Evolutionary conservation across 2,329 filamentous ascomycete species (phyloP), one percentile per base, ranked within the genome.

Genomic region (Neoscytalidium dimidiatum): DNA sequence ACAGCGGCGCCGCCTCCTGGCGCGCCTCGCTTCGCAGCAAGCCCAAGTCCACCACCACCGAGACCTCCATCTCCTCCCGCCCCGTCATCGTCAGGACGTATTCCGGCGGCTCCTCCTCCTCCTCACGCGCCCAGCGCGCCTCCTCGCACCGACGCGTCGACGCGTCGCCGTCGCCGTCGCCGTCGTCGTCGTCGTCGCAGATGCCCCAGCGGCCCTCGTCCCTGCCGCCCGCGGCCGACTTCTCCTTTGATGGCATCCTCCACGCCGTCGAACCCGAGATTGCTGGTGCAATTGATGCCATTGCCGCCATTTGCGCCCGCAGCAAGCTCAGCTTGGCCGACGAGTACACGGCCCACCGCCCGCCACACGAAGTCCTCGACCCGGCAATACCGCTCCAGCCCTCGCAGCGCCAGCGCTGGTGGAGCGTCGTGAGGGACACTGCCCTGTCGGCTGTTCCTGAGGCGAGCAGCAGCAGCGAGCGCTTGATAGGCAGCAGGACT

Each of bases 281-380:
- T 52, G 78, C 83, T 67, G 77, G 77, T 14, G 86, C 86, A 9
- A 80, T 89, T 62, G 84, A 88, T 70, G 84, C 85, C 17, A 88
- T 89, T 68, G 85, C 86, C 26, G 85, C 88, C 69, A 88, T 89
- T 66, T 87, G 85, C 68, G 86, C 86, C 3, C 80, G 85, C 66
- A 88, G 85, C 73, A 83, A 83, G 68, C 77, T 88, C 71, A 88
- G 85, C 69, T 75, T 89, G 66, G 85, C 86, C 9, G 85, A 88
- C 70, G 86, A 88, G 71, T 87, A 89, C 71, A 83, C 82, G 35
- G 85, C 85, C 48, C 86, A 89, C 73, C 81, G 88, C 38, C 86
- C 86, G 23, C 86, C 86, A 0, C 77, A 87, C 63, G 85, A 88
- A 72, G 86, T 88, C 67, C 73, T 74, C 8, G 65, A 66, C 31